Evolutionary conservation across 805 yeast species (phyloP).

Genomic region (Candida odintsovae): DNA sequence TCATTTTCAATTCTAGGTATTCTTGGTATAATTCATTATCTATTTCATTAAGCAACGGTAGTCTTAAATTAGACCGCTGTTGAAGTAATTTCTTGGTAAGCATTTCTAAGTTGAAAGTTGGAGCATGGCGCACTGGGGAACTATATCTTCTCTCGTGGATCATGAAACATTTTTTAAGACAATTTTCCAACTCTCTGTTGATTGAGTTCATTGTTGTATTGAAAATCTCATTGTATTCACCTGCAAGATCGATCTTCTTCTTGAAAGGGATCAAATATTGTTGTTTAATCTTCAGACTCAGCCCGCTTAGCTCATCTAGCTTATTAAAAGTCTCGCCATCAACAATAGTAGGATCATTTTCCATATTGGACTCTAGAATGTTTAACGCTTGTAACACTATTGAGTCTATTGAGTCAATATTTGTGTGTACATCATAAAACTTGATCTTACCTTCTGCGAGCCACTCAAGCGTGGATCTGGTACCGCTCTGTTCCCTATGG

Average conservation of each 20-base stretch:
- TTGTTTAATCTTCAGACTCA: constrained; percentile 22
- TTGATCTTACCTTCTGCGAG: constrained; percentile 28
- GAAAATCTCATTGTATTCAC: constrained; percentile 40
- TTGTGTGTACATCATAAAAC: constrained; percentile 26
- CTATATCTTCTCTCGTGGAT: constrained; percentile 33
- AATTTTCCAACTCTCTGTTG: constrained; percentile 31
- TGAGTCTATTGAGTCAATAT: constrained; percentile 30
- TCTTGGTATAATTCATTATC: constrained; percentile 36
- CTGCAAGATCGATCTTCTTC: constrained; percentile 31
- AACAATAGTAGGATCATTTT: constrained; percentile 17
- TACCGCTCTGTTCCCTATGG: neutral
- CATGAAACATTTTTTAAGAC: constrained; percentile 30
- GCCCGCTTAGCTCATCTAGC: constrained; percentile 29
- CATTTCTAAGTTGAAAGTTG: constrained; percentile 30
- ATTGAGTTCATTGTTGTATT: constrained; percentile 37
- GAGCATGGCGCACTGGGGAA: constrained; percentile 36
- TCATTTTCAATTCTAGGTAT: constrained; percentile 35
- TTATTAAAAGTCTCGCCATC: constrained; percentile 24
- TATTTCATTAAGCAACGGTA: constrained; percentile 34
- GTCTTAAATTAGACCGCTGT: constrained; percentile 25
- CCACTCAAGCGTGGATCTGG: constrained; percentile 24
- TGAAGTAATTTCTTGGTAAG: constrained; percentile 27
- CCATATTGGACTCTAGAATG: constrained; percentile 27
- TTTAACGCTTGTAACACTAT: constrained; percentile 30
- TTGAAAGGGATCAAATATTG: constrained; percentile 25